Base-by-base conservation (phyloP, 345 rosid genomes). In the Salix brachista region DNA sequence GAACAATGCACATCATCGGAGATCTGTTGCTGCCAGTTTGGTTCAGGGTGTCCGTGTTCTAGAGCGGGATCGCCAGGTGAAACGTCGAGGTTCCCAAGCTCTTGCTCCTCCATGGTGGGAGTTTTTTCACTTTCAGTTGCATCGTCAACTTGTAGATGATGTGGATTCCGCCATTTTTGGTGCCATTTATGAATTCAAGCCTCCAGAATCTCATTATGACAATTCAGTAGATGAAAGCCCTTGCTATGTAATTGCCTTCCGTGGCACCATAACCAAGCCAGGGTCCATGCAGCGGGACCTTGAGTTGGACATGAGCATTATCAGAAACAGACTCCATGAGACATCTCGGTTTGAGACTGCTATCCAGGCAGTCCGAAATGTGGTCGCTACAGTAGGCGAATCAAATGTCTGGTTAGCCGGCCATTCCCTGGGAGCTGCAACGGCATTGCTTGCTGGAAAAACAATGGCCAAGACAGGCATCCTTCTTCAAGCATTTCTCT, bases 401-500 rank as follows among this genome's bases (percentile, higher is more conserved):
- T 89, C 93, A 0, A 89, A 89, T 64, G 89, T 94, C 42, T 96
- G 97, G 98, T 74, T 96, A 77, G 93, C 95, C 9, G 99, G 99
- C 71, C 97, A 96, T 80, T 94, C 97, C 75, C 88, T 96, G 21
- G 98, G 99, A 68, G 88, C 97, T 52, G 92, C 97, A 78, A 84
- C 92, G 89, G 96, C 92, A 16, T 72, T 92, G 83, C 86, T 92
- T 37, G 90, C 91, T 0, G 97, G 97, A 70, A 94, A 89, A 86
- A 91, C 88, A 56, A 82, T 89, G 84, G 95, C 92, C 26, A 85
- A 89, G 84, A 79, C 90, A 0, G 90, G 96, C 7, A 61, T 70
- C 67, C 84, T 89, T 32, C 82, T 92, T 0, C 86, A 88, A 80
- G 80, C 95, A 23, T 94, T 88, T 52, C 90, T 92, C 50, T 96